A percentile compares a stretch with the other conserved stretches of the same genome.
These are phyloP conservation scores for Saccharomycopsis fibuligera DNA, from an alignment of 805 yeast genomes.

Conservation along the genomic window DNA sequence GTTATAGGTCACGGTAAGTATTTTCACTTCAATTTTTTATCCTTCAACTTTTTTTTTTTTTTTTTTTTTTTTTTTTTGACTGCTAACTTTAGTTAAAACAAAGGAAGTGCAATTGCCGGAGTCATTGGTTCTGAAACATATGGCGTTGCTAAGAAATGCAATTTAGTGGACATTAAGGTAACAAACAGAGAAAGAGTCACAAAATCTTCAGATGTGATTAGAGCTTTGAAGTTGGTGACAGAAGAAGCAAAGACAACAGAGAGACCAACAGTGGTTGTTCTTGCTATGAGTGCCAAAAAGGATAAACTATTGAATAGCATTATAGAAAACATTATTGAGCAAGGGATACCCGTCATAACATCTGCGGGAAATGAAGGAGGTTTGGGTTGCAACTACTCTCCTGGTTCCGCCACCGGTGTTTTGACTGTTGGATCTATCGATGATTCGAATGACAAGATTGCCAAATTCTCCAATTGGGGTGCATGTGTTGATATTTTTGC, in stretches of 20 bases:
- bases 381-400: conserved; percentile 41
- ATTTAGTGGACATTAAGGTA: conserved; percentile 38
- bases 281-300: conserved; percentile 28
- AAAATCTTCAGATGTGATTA: conserved; percentile 30
- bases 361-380: conserved; percentile 45
- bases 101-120: conserved; percentile 53
- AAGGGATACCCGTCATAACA: conserved; percentile 40
- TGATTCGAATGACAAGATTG: conserved; percentile 29
- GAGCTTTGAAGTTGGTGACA: conserved; percentile 28
- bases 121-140: conserved; percentile 43
- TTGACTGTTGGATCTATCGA: conserved; percentile 38
- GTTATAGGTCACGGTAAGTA: conserved; percentile 25
- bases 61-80: conserved; percentile 33
- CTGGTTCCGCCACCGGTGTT: conserved; percentile 37
- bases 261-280: conserved; percentile 34
- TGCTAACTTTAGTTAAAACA: background rate
- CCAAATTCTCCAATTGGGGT: conserved; percentile 42
- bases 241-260: conserved; percentile 27
- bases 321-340: conserved; percentile 30
- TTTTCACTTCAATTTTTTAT: conserved; percentile 34
- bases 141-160: conserved; percentile 46
- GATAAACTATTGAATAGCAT: conserved; percentile 39
- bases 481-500: conserved; percentile 47
- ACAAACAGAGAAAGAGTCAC: conserved; percentile 34
- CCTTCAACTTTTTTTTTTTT: background rate